Conservation (phyloP, 1,139 yeast genomes). For the Geotrichum armillariae region DNA sequence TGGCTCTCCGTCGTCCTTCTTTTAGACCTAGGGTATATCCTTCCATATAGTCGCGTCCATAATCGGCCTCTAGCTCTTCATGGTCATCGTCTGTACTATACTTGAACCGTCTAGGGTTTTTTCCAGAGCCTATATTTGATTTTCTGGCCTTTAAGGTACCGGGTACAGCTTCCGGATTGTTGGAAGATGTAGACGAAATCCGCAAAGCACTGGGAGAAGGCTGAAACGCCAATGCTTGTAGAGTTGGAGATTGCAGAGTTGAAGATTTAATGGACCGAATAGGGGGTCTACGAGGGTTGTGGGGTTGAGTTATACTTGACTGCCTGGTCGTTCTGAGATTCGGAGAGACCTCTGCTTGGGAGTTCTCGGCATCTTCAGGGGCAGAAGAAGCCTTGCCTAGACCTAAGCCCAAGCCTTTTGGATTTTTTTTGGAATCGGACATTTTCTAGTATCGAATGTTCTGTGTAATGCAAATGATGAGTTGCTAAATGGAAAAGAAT, state of each 20-base stretch:
- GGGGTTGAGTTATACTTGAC: neutral
- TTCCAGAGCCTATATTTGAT: neutral
- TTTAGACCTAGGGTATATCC: slow-evolving; percentile 71
- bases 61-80: slow-evolving; percentile 56
- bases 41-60: slow-evolving; percentile 64
- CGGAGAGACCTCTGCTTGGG: neutral
- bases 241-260: neutral
- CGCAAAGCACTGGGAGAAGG: neutral
- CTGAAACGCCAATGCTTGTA: neutral
- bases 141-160: neutral
- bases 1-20: slow-evolving; percentile 30
- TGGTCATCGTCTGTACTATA: slow-evolving; percentile 70
- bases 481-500: too few relatives aligned
- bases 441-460: too few relatives aligned
- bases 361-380: slow-evolving; percentile 2
- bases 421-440: slow-evolving; percentile 1
- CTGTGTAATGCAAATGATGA: too few relatives aligned
- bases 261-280: neutral
- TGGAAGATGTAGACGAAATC: neutral
- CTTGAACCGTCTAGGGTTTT: slow-evolving; percentile 25
- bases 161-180: neutral
- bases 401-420: neutral
- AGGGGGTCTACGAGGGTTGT: neutral
- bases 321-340: neutral
- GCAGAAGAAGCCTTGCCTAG: too few relatives aligned